phyloP scores from a whole-genome alignment of 1,139 yeast genomes.

The Saccharomyces hybrid region DNA sequence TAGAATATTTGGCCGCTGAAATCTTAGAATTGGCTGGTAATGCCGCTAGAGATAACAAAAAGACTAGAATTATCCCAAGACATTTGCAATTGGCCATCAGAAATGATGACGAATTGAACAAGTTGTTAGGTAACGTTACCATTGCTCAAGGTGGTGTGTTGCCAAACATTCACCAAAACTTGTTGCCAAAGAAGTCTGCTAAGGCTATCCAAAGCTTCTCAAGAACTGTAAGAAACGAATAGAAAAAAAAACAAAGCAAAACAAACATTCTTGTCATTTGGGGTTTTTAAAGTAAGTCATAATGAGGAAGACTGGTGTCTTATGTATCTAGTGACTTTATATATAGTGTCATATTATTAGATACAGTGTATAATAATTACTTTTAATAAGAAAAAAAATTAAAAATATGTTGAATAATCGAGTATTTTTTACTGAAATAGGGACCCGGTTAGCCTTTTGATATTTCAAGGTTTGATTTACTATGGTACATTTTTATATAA shows the following conservation, averaged over 20 bases:
- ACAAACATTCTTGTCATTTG: neutral
- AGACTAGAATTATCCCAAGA: slow-evolving; percentile 97
- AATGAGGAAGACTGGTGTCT: neutral
- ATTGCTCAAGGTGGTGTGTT: slow-evolving; percentile 97
- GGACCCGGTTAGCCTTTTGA: neutral
- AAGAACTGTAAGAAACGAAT: slow-evolving; percentile 55
- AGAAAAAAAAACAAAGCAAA: neutral
- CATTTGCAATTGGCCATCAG: slow-evolving; percentile 96
- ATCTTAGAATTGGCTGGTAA: slow-evolving; percentile 97
- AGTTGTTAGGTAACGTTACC: slow-evolving; percentile 84
- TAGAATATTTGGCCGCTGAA: slow-evolving; percentile 95
- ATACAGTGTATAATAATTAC: neutral
- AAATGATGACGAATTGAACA: slow-evolving; percentile 95
- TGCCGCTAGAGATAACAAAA: slow-evolving; percentile 97
- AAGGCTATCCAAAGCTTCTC: slow-evolving; percentile 73
- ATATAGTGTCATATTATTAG: neutral
- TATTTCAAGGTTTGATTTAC: neutral
- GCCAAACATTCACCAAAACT: slow-evolving; percentile 93
- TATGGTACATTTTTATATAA: neutral
- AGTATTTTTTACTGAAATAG: neutral
- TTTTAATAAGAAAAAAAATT: neutral
- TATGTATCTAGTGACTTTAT: neutral
- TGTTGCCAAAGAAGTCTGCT: slow-evolving; percentile 88
- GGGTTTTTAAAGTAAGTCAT: neutral
- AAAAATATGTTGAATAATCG: too few species aligned